Conservation (phyloP, 2,329 filamentous ascomycete genomes). For the Cercospora nicotianae region DNA sequence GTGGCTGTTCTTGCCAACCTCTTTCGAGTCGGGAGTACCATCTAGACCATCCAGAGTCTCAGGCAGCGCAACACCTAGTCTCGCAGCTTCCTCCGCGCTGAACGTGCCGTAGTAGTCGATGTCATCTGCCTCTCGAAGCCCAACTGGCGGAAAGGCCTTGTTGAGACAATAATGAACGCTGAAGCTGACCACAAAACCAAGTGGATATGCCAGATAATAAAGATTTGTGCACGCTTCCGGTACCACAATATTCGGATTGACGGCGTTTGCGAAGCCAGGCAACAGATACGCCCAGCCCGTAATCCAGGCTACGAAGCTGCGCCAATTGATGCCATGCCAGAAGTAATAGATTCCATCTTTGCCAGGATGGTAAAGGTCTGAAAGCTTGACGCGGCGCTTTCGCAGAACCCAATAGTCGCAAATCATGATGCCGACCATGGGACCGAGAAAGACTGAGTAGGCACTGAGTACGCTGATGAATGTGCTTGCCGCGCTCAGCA, state of each 20-base stretch:
- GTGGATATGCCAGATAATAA: slow-evolving; percentile 47
- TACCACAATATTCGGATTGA: slow-evolving; percentile 43
- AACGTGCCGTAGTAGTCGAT: slow-evolving; percentile 41
- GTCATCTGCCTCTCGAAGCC: slow-evolving; percentile 38
- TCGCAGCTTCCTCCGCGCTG: slow-evolving; percentile 31
- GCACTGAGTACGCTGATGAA: slow-evolving; percentile 51
- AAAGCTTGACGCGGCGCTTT: slow-evolving; percentile 43
- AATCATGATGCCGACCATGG: slow-evolving; percentile 43
- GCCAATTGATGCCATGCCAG: slow-evolving; percentile 47
- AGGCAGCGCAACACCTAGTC: slow-evolving; percentile 25
- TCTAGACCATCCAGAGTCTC: slow-evolving; percentile 22
- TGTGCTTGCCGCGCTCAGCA: slow-evolving; percentile 48
- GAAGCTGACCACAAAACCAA: slow-evolving; percentile 46
- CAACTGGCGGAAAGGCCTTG: slow-evolving; percentile 36
- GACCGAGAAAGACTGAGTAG: slow-evolving; percentile 51
- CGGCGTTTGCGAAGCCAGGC: slow-evolving; percentile 46
- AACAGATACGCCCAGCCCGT: slow-evolving; percentile 34
- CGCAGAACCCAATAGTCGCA: slow-evolving; percentile 51
- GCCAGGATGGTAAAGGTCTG: slow-evolving; percentile 45
- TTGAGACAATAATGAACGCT: slow-evolving; percentile 38
- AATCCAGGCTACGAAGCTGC: slow-evolving; percentile 46
- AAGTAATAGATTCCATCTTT: slow-evolving; percentile 47
- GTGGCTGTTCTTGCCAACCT: slow-evolving; percentile 7
- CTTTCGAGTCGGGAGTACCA: not conserved
- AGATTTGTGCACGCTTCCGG: slow-evolving; percentile 41